phyloP scores from a whole-genome alignment of 106 monocot genomes.

The Allium fistulosum region DNA sequence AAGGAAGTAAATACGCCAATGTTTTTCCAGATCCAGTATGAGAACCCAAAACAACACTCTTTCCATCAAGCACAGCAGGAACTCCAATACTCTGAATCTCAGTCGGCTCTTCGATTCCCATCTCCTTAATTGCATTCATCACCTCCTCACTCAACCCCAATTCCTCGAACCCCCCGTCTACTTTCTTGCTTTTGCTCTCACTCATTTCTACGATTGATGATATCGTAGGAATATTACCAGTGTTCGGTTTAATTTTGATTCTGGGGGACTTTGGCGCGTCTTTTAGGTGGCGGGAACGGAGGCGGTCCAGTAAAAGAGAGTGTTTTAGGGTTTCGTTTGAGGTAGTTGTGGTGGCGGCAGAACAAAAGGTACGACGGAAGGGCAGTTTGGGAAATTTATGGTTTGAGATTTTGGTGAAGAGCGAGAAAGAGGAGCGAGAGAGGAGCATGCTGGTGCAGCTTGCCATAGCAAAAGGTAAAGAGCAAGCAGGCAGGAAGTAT shows the following conservation, averaged over 20 bases:
- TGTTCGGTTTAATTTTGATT: background rate
- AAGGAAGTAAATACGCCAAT: constrained; percentile 79
- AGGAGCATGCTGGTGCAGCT: background rate
- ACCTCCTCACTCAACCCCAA: constrained; percentile 73
- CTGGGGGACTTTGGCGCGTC: constrained; percentile 14
- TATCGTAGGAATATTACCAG: background rate
- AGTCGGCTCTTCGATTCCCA: constrained; percentile 78
- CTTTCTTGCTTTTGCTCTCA: constrained; percentile 5
- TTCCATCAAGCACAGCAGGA: constrained; percentile 64
- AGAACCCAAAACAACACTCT: constrained; percentile 79
- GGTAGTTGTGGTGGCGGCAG: constrained; percentile 5
- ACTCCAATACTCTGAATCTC: constrained; percentile 87
- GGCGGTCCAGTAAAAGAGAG: constrained; percentile 71
- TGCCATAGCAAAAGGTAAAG: too few species aligned
- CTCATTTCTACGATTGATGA: background rate
- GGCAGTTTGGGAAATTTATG: background rate
- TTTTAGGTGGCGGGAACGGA: constrained; percentile 75
- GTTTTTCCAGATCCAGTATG: constrained; percentile 98
- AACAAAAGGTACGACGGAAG: background rate
- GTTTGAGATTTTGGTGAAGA: constrained; percentile 1
- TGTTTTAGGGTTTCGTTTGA: constrained; percentile 26
- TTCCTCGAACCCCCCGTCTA: constrained; percentile 44
- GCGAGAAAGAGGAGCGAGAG: constrained; percentile 4
- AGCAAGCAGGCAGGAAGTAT: background rate
- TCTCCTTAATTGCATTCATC: constrained; percentile 52